These are phyloP conservation scores for Eruca vesicaria DNA, from an alignment of 441 rosid species.

Conservation along the genomic window DNA sequence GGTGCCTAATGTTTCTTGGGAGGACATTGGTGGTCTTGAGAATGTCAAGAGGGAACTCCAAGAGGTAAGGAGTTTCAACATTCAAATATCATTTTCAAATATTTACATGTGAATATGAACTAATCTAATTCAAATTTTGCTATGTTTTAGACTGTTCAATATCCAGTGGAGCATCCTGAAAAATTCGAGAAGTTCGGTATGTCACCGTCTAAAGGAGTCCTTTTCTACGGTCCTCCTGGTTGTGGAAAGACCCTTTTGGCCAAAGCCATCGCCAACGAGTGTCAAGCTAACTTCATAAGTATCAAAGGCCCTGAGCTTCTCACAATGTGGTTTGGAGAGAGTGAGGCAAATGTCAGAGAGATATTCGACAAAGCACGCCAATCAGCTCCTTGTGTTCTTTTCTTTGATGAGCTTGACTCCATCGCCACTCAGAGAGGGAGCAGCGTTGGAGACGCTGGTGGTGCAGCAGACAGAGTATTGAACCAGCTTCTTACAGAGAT, in stretches of 20 bases:
- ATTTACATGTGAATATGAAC: neutral
- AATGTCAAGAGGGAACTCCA: slow-evolving; percentile 75
- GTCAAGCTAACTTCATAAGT: slow-evolving; percentile 76
- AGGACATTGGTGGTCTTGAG: slow-evolving; percentile 73
- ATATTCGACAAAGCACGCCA: slow-evolving; percentile 75
- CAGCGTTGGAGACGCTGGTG: slow-evolving; percentile 77
- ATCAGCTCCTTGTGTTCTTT: slow-evolving; percentile 76
- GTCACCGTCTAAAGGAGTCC: slow-evolving; percentile 80
- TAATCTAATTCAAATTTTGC: neutral
- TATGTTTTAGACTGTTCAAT: slow-evolving; percentile 58
- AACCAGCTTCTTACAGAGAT: slow-evolving; percentile 78
- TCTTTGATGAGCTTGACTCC: slow-evolving; percentile 74
- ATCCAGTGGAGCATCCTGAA: slow-evolving; percentile 89
- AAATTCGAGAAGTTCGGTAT: slow-evolving; percentile 82
- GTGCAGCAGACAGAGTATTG: slow-evolving; percentile 74
- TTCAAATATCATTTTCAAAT: neutral
- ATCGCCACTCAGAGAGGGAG: slow-evolving; percentile 82
- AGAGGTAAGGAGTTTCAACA: slow-evolving; percentile 43
- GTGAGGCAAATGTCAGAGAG: slow-evolving; percentile 74
- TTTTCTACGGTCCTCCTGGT: slow-evolving; percentile 79
- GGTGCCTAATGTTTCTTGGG: slow-evolving; percentile 73
- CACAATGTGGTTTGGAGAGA: slow-evolving; percentile 82
- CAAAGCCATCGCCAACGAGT: slow-evolving; percentile 70
- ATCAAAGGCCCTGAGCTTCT: slow-evolving; percentile 76
- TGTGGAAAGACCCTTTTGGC: slow-evolving; percentile 80